Base-by-base conservation (phyloP, 805 yeast species). In the Jamesozyma rosinii region DNA sequence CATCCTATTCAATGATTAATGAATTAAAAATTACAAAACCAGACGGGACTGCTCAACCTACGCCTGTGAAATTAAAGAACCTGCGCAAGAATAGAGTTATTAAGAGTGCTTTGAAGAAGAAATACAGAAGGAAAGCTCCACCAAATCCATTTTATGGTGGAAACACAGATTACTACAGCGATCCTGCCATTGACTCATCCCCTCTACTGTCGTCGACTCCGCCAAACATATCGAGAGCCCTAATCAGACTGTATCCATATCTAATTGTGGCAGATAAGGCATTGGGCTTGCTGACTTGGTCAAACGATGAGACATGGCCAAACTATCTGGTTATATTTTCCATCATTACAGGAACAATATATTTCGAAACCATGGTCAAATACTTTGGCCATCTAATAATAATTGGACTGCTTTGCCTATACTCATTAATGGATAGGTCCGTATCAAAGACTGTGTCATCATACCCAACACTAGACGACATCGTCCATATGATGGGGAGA, bases 151-250 rank as follows among this genome's bases (percentile, higher is more conserved):
- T 32, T 4, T 35, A 37, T 18, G 39, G 34, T 13, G 34, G 40
- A 20, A 38, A 31, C 18, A 34, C 26, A 5, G 35, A 35, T 13
- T 42, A 42, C 33, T 37, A 37, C 15, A 29, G 22, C 30, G 45
- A 38, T 35, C 31, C 45, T 14, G 47, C 52, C n/a, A 49, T 54
- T 14, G 58, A 57, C 47, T 74, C 92, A 1, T 83, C 95, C 2
- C 95, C 97, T 1, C 71, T 90, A 49, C 71, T 87, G 30, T 78
- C 88, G 2, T 78, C 87, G 1, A 90, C 98, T 0, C 97, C 97
- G 2, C 92, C 95, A 3, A 77, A 88, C 1, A 87, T 90, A 14
- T 81, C 95, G 27, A 83, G 83, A 52, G 85, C 90, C 4, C 69
- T 90, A 41, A 75, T 87, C 32, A 74, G 78, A 45, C 77, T 95